Evolutionary conservation across 306 rosid genomes (phyloP).

Genomic region (Comarum palustre): DNA sequence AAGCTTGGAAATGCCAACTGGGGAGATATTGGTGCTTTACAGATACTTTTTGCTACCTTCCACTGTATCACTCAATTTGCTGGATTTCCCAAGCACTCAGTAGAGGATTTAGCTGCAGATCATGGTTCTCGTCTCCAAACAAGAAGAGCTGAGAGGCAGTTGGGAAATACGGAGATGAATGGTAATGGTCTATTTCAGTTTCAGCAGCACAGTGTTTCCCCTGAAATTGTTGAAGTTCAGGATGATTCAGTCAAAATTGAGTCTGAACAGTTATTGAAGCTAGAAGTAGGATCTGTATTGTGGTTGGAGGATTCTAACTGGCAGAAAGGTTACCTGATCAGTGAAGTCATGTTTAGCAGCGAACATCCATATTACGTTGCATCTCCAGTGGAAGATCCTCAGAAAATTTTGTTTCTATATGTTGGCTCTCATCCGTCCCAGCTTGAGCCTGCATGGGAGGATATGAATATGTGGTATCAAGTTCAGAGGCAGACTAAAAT

Average conservation of each 20-base stretch:
- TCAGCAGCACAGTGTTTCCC: constrained; percentile 70
- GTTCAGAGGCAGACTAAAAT: constrained; percentile 97
- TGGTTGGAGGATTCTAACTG: constrained; percentile 89
- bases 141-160: constrained; percentile 81
- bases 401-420: constrained; percentile 61
- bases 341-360: constrained; percentile 47
- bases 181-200: constrained; percentile 67
- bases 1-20: constrained; percentile 97
- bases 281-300: constrained; percentile 72
- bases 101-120: constrained; percentile 95
- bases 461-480: constrained; percentile 95
- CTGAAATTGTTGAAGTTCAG: constrained; percentile 92
- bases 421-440: constrained; percentile 89
- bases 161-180: constrained; percentile 59
- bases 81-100: constrained; percentile 80
- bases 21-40: constrained; percentile 86
- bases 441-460: constrained; percentile 98
- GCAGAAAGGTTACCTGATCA: constrained; percentile 83
- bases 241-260: constrained; percentile 60
- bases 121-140: constrained; percentile 94
- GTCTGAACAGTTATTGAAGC: constrained; percentile 66
- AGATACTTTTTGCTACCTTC: constrained; percentile 86
- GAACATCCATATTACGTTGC: constrained; percentile 68
- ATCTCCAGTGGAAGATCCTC: constrained; percentile 77
- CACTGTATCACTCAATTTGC: constrained; percentile 76